Base-by-base conservation (phyloP, 2,329 filamentous ascomycete genomes). In the Diplodia sapinea region DNA sequence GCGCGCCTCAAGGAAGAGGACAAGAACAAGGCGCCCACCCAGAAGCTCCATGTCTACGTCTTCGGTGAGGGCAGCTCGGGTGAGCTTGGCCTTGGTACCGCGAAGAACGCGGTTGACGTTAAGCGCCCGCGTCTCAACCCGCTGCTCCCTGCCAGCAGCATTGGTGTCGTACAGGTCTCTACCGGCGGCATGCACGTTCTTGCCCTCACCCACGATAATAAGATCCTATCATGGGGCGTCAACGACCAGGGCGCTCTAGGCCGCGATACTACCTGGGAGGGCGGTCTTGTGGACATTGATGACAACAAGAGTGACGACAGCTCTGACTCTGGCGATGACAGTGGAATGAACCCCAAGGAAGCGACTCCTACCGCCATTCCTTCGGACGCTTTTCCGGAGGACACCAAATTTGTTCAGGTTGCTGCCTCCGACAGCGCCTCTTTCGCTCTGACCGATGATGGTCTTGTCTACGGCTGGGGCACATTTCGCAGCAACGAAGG, bases 231-330 rank as follows among this genome's bases (percentile, higher is more conserved):
- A 33, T 96, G 92, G 92, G 92, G 92, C 65, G 92, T 95, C 72
- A 95, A 95, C 76, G 92, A 96, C 75, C 89, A 93, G 74, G 90
- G 91, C 70, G 91, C 92, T 9, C 85, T 96, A 47, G 92, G 92
- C 51, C 85, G 92, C 74, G 86, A 91, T 75, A 94, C 91, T 3
- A 81, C 81, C 13, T 90, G 88, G 84, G 86, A 89, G 2, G 89
- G 89, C 59, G 88, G 87, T 65, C 79, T 85, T 73, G 82, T 81
- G 70, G 84, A 86, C 68, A 80, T 85, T 61, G 82, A 83, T 50
- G 81, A 79, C 13, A 78, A 86, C 67, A 85, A 88, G 65, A 83
- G 83, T 15, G 86, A 87, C 23, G 76, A 77, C 66, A 77, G 76
- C 0, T 78, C 76, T 0, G 85, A 84, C 9, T 84, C 83, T 9